Percentiles rank a stretch among this genome's conserved stretches.
phyloP scores from a whole-genome alignment of 176 grass and related monocot genomes.

The Cymbopogon citratus region DNA sequence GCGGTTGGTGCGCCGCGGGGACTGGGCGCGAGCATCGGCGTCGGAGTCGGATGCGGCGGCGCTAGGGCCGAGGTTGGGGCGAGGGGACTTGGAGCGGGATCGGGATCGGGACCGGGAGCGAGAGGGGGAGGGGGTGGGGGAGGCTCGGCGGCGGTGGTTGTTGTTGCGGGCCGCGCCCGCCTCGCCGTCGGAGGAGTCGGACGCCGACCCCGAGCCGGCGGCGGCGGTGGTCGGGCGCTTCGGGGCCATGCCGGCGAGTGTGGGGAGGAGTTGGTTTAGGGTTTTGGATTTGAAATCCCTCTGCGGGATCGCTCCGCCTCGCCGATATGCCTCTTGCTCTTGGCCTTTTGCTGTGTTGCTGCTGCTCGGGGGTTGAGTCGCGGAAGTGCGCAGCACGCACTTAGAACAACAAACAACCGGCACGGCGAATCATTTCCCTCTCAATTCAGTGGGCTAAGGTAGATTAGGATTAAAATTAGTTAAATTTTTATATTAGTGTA shows the following conservation, averaged over 20 bases:
- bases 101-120: not conserved
- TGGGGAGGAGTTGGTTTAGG: conserved; percentile 2
- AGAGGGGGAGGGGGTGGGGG: not conserved
- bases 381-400: no score
- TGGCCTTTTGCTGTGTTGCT: not conserved
- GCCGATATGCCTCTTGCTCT: not conserved
- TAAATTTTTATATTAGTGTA: no score
- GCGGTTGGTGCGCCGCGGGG: not conserved
- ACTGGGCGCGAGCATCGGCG: not conserved
- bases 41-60: conserved; percentile 16
- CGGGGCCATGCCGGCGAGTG: conserved; percentile 35
- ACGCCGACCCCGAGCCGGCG: not conserved
- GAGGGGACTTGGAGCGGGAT: conserved; percentile 33
- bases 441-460: no score
- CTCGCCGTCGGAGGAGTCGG: conserved; percentile 12
- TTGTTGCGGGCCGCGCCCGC: not conserved
- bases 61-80: not conserved
- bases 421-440: no score
- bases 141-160: not conserved
- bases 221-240: conserved; percentile 29
- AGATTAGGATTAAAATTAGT: no score
- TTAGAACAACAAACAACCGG: no score
- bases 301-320: conserved; percentile 6
- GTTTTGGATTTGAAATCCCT: conserved; percentile 32
- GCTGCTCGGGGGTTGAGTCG: no score